Base-by-base conservation (phyloP, 2,329 filamentous ascomycete species). In the Scedosporium aurantiacum region DNA sequence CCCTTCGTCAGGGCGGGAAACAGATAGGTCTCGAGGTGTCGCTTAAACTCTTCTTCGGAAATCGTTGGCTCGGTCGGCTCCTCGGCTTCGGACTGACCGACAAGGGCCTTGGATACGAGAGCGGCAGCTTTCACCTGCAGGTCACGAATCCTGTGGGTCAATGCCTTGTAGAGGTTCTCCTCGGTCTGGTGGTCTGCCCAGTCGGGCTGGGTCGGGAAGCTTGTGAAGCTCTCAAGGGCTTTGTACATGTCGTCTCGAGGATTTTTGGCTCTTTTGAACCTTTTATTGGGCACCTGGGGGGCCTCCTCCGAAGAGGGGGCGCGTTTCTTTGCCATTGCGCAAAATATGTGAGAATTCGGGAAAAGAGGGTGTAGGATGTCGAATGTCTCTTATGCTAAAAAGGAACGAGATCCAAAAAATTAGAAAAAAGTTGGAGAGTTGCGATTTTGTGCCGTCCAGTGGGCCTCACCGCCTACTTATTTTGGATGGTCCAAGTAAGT, bases 1-100 rank as follows among this genome's bases (percentile, higher is more conserved):
- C 91, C 87, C 71, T 91, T 97, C 63, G 92, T 92, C n/a, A 97
- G 84, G 45, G 94, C 94, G 61, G 90, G 85, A 71, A 97, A 90
- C 45, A 99, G 78, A 25, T 88, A 82, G 69, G 82, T 82, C 65
- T 84, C 81, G 40, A 87, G 74, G 66, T 87, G 84, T 62, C 82
- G 76, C 66, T 79, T 72, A n/a, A 87, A 28, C 8, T 61, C 60
- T 41, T 47, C 60, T 27, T 61, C 60, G 7, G 60, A 57, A 18
- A 55, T 55, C 7, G 27, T 41, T 18, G 45, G 58, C 18, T 55
- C 47, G 25, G 37, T 14, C 5, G 58, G 45, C 32, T 60, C 58
- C 32, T 60, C 58, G 25, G 21, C 28, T 4, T 50, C 58, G 52
- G 47, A 37, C 47, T 60, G 25, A 7, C 58, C 58, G 6, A 60